Base-by-base conservation (phyloP, 2,329 filamentous ascomycete genomes). In the Colletotrichum caudatum region DNA sequence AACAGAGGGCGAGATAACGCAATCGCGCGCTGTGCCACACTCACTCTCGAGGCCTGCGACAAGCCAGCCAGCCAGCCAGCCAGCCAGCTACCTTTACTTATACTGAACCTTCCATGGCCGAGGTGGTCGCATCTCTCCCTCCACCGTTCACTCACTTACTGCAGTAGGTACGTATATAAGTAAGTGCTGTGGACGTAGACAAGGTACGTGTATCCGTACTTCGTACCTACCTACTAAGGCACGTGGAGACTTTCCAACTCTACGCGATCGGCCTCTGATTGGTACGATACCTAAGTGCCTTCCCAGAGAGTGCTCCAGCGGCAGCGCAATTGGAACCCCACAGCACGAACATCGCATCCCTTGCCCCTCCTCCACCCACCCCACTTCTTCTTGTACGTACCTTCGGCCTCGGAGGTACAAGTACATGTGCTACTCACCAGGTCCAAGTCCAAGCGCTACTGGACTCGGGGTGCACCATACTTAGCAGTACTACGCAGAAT, bases 181-280 rank as follows among this genome's bases (percentile, higher is more conserved):
- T 65, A 50, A 71, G 59, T 59, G 60, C 69, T 53, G 11, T 41
- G 11, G 37, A 23, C 11, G 35, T 37, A 37, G 9, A 51, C 62
- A 71, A 64, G 20, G 29, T 68, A 63, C 58, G 37, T 12, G 35
- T 58, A 72, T 61, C 46, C 58, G 61, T 66, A 56, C 66, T 69
- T 46, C 29, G 51, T 29, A 29, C 58, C 70, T 44, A 53, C 41
- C 41, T 44, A 20, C 16, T 18, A 20, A 16, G 5, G 16, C 5
- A 63, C 58, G 33, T 29, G 29, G 29, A 29, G 29, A 29, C 66
- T 72, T 63, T 62, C 73, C 74, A 68, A 77, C 71, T 64, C 64
- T 69, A 78, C 78, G 78, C 78, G 78, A 78, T 79, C 77, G 64
- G 65, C 59, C 72, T 75, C 76, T 75, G 76, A 80, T 80, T 80